Evolutionary conservation across 495 filamentous ascomycete genomes (phyloP).

Genomic region (Friedmanniomyces endolithicus): DNA sequence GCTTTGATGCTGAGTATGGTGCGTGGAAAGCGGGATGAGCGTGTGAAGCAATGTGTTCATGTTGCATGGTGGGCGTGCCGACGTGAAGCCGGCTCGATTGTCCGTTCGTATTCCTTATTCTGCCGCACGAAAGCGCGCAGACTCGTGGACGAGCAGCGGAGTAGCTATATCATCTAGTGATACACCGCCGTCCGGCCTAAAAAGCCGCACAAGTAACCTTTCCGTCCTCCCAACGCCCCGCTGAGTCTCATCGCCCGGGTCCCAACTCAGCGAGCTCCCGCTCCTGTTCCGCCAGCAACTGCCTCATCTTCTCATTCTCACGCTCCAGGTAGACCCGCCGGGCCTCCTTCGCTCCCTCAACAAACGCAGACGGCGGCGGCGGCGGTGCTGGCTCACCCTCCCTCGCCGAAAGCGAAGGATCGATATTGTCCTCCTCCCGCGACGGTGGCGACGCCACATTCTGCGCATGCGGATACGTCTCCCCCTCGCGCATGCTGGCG

Average conservation of each 20-base stretch:
- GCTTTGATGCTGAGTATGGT: too few relatives aligned
- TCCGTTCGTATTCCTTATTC: too few relatives aligned
- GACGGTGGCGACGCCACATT: conserved; percentile 32
- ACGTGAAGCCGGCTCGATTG: too few relatives aligned
- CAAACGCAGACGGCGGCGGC: conserved; percentile 19
- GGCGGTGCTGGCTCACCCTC: background rate
- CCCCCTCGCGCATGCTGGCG: conserved; percentile 32
- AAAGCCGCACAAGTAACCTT: too few relatives aligned
- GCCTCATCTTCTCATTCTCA: conserved; percentile 66
- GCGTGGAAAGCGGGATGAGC: too few relatives aligned
- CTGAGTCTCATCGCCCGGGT: background rate
- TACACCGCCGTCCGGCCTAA: too few relatives aligned
- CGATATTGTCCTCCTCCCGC: conserved; percentile 20
- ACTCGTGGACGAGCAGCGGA: too few relatives aligned
- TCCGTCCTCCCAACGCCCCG: background rate
- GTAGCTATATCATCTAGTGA: too few relatives aligned
- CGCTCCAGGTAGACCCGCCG: conserved; percentile 53
- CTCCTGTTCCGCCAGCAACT: conserved; percentile 62
- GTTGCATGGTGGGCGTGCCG: too few relatives aligned
- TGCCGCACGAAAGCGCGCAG: too few relatives aligned
- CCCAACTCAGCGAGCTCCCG: conserved; percentile 55
- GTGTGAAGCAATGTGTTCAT: too few relatives aligned
- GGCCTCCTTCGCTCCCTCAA: conserved; percentile 39
- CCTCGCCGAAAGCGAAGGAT: conserved; percentile 8
- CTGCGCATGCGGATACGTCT: conserved; percentile 14